These are phyloP conservation scores for Colletotrichum caudatum DNA, from an alignment of 2,329 filamentous ascomycete species.

Conservation along the genomic window DNA sequence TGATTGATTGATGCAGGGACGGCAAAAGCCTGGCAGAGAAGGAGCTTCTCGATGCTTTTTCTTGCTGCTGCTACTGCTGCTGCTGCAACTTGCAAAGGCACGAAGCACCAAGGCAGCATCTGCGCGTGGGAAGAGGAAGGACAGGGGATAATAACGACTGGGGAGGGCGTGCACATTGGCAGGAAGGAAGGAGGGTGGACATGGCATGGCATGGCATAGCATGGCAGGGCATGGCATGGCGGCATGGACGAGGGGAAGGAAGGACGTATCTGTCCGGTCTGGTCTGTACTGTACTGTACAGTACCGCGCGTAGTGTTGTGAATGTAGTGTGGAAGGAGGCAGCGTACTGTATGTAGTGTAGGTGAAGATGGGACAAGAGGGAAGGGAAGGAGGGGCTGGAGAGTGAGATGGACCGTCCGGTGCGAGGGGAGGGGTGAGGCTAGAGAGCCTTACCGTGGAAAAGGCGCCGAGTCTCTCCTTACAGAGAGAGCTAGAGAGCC, in stretches of 20 bases:
- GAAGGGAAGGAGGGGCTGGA: slow-evolving; percentile 20
- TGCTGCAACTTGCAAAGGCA: slow-evolving; percentile 30
- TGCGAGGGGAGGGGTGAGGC: slow-evolving; percentile 7
- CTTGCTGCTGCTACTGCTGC: neutral
- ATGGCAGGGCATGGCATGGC: slow-evolving; percentile 12
- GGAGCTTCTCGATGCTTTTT: slow-evolving; percentile 41
- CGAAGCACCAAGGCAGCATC: slow-evolving; percentile 13
- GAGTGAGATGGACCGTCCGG: neutral
- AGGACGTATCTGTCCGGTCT: neutral
- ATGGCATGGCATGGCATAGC: slow-evolving; percentile 8
- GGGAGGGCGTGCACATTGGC: slow-evolving; percentile 34
- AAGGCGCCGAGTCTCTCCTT: neutral
- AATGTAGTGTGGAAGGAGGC: no score
- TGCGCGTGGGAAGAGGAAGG: slow-evolving; percentile 25
- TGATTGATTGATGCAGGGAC: slow-evolving; percentile 3
- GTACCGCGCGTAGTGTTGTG: no score
- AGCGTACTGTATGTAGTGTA: no score
- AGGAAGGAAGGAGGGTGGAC: slow-evolving; percentile 16
- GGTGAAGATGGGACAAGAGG: slow-evolving; percentile 26
- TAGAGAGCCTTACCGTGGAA: slow-evolving; percentile 26
- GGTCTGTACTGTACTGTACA: neutral
- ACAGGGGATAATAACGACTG: slow-evolving; percentile 41
- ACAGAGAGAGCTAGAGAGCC: neutral
- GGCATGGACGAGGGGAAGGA: slow-evolving; percentile 13
- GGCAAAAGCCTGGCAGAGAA: slow-evolving; percentile 7